Evolutionary conservation across 805 yeast genomes (phyloP), one percentile per base, ranked within the genome.

Genomic region (Saccharomycopsis sp.): DNA sequence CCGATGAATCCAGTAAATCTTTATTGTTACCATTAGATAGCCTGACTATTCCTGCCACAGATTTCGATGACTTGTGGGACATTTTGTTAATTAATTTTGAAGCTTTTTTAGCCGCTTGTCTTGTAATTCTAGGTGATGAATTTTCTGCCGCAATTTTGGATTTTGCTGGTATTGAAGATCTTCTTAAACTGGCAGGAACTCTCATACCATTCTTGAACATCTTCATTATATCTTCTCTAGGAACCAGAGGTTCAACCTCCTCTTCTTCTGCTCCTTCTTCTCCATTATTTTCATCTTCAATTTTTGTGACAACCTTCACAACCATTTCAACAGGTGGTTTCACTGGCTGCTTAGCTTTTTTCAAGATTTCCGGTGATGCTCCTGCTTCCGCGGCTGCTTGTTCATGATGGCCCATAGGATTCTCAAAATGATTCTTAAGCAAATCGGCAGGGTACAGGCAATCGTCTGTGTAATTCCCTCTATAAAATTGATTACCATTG

Each of bases 141-240:
- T n/a, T n/a, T 4, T 23, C 20, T 19, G 26, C 42, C 6, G 26
- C 4, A 8, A 31, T 9, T 20, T 31, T 31, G 35, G 33, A 16
- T 14, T 5, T 19, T 28, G 42, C 5, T 9, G n/a, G 9, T 17
- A 14, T 14, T 20, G 17, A 14, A 11, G 42, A 27, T 17, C 27
- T 13, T 14, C 40, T 20, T 6, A 38, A 27, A 24, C 37, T 40
- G 13, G 47, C 47, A n/a, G 51, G 51, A 9, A 43, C 38, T 23
- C 43, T 33, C 51, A 47, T 47, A 4, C 45, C 45, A 27, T 43
- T 47, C 16, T 26, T 33, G 39, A 47, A 47, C 51, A 47, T 47
- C 43, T 43, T 38, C 38, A 35, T 43, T 17, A 47, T 40, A 8
- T 47, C 47, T 14, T 31, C 38, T 35, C 43, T 47, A 14, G 40